A percentile compares a stretch with the other conserved stretches of the same genome.
Evolutionary conservation across 2,329 filamentous ascomycete genomes (phyloP).

Genomic region (Clarireedia paspali): DNA sequence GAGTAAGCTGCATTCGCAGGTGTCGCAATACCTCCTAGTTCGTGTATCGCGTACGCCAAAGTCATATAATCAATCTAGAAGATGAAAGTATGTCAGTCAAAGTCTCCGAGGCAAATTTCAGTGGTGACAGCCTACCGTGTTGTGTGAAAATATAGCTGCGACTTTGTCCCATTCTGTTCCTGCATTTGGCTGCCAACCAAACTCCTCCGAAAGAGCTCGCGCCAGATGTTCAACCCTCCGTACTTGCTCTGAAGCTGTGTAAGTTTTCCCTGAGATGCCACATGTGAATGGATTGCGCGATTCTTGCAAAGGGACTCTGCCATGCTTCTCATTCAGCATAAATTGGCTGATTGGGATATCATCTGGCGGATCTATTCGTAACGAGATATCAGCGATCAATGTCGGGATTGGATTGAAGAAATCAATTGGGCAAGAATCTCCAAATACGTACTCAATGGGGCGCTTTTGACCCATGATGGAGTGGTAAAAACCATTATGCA

Average conservation of each 20-base stretch:
- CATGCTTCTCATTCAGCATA: slow-evolving; percentile 64
- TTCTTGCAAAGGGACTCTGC: slow-evolving; percentile 53
- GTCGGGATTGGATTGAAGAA: background rate
- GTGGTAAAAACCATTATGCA: slow-evolving; percentile 42
- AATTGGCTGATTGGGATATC: slow-evolving; percentile 69
- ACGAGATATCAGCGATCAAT: slow-evolving; percentile 5
- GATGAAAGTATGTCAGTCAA: background rate
- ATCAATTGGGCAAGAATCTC: background rate
- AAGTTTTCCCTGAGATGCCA: slow-evolving; percentile 62
- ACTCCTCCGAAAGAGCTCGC: slow-evolving; percentile 59
- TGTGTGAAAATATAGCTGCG: slow-evolving; percentile 67
- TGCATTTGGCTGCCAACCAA: slow-evolving; percentile 62
- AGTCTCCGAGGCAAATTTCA: background rate
- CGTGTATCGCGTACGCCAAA: slow-evolving; percentile 65
- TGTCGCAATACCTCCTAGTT: slow-evolving; percentile 65
- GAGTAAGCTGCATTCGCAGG: slow-evolving; percentile 86
- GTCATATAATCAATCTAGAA: slow-evolving; percentile 65
- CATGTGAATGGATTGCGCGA: slow-evolving; percentile 70
- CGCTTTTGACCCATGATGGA: slow-evolving; percentile 52
- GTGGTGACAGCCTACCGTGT: slow-evolving; percentile 49
- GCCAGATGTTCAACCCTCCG: slow-evolving; percentile 60
- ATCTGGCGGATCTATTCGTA: slow-evolving; percentile 44
- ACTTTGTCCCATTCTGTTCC: slow-evolving; percentile 79
- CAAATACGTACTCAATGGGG: slow-evolving; percentile 43
- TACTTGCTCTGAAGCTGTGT: slow-evolving; percentile 54